phyloP scores from a whole-genome alignment of 352 stramenopile species.

The Globisporangium iwayamae region DNA sequence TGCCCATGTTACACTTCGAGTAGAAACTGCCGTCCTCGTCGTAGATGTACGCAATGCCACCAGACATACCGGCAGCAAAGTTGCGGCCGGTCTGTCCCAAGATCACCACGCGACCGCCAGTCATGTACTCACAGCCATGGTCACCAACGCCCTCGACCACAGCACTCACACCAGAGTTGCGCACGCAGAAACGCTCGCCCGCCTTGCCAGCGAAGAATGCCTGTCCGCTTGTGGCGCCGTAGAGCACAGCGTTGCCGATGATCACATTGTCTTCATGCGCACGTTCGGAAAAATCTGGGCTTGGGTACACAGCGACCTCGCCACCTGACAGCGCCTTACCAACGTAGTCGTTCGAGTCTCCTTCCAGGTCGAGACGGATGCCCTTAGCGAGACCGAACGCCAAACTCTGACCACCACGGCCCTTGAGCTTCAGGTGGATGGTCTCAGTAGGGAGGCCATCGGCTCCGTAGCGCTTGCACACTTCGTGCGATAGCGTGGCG shows the following conservation, averaged over 20 bases:
- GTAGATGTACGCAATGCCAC: conserved; percentile 96
- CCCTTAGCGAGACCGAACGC: conserved; percentile 93
- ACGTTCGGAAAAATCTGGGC: conserved; percentile 50
- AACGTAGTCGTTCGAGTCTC: conserved; percentile 96
- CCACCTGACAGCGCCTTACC: conserved; percentile 93
- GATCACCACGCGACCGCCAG: conserved; percentile 91
- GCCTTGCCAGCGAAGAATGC: conserved; percentile 95
- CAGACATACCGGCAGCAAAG: conserved; percentile 96
- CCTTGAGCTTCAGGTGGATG: conserved; percentile 92
- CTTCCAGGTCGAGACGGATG: conserved; percentile 89
- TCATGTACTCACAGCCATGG: conserved; percentile 98
- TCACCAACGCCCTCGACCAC: conserved; percentile 96
- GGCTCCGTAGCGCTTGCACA: conserved; percentile 91
- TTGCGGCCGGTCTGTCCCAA: conserved; percentile 93
- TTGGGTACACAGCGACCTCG: conserved; percentile 91
- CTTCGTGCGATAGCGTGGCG: conserved; percentile 93
- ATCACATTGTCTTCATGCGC: conserved; percentile 88
- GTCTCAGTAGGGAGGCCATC: conserved; percentile 90
- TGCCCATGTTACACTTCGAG: conserved; percentile 94
- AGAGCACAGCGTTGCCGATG: conserved; percentile 95
- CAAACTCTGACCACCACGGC: conserved; percentile 92
- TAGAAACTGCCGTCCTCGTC: conserved; percentile 92
- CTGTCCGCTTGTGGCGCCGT: conserved; percentile 91
- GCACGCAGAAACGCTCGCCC: conserved; percentile 95
- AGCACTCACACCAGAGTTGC: conserved; percentile 94